phyloP scores from a whole-genome alignment of 495 filamentous ascomycete species.

The Annulohypoxylon maeteangense region DNA sequence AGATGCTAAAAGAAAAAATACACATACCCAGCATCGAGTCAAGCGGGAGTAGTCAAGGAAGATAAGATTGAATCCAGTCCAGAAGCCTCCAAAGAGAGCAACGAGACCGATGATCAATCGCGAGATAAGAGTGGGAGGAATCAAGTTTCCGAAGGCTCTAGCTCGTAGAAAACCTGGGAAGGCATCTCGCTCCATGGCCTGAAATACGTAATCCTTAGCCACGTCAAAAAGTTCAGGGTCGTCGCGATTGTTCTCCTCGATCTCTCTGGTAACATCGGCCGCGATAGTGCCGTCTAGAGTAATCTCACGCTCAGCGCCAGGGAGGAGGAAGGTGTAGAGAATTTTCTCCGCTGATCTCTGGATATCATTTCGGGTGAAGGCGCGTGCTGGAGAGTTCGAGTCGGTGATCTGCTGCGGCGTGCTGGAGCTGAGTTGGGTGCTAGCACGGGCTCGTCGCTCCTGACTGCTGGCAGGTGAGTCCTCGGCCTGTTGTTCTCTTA shows the following conservation, averaged over 20 bases:
- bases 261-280: conserved; percentile 78
- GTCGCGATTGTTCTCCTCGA: conserved; percentile 89
- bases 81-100: conserved; percentile 89
- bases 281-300: conserved; percentile 88
- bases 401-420: conserved; percentile 66
- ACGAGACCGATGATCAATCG: conserved; percentile 87
- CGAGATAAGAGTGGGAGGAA: conserved; percentile 85
- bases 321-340: conserved; percentile 92
- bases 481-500: conserved; percentile 75
- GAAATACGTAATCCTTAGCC: conserved; percentile 98
- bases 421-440: conserved; percentile 64
- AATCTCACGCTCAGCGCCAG: conserved; percentile 94
- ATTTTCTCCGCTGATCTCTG: conserved; percentile 96
- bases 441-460: conserved; percentile 72
- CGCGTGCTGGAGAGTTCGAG: conserved; percentile 83
- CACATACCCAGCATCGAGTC: conserved; percentile 84
- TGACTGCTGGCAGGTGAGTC: conserved; percentile 77
- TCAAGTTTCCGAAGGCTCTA: conserved; percentile 94
- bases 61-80: conserved; percentile 91
- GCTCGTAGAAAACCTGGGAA: conserved; percentile 95
- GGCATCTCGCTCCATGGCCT: conserved; percentile 98
- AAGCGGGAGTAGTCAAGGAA: conserved; percentile 80
- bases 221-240: conserved; percentile 97
- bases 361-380: conserved; percentile 86
- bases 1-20: not conserved